These are phyloP conservation scores for Aspergillus leporis DNA, from an alignment of 495 filamentous ascomycete species.

Conservation along the genomic window DNA sequence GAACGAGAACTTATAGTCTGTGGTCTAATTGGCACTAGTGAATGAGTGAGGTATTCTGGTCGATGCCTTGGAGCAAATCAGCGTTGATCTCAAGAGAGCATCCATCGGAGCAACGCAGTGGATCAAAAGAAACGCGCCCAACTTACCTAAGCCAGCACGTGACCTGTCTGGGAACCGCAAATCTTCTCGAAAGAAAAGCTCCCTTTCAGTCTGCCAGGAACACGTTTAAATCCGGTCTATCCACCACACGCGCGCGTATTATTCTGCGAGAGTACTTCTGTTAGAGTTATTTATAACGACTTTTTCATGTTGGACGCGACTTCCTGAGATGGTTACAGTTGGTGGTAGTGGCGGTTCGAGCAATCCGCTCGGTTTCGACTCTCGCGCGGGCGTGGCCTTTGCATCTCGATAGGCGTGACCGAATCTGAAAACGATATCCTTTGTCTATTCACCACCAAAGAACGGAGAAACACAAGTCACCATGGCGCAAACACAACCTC, in stretches of 20 bases:
- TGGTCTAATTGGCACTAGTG: not conserved
- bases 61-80: not conserved
- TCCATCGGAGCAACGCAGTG: not conserved
- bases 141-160: constrained; percentile 15
- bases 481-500: constrained; percentile 69
- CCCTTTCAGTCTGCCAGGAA: constrained; percentile 25
- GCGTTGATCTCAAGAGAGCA: not conserved
- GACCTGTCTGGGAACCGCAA: constrained; percentile 23
- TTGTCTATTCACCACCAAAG: constrained; percentile 3
- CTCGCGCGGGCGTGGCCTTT: constrained; percentile 41
- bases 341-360: constrained; percentile 45
- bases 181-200: constrained; percentile 27
- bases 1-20: not conserved
- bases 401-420: constrained; percentile 24
- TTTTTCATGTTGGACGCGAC: constrained; percentile 26
- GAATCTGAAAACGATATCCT: constrained; percentile 8
- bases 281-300: not conserved
- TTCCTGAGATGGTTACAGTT: constrained; percentile 48
- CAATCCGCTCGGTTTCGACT: constrained; percentile 41
- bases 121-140: constrained; percentile 12
- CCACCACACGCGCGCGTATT: constrained; percentile 13
- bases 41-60: not conserved
- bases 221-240: constrained; percentile 13
- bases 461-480: constrained; percentile 22
- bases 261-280: not conserved